Evolutionary conservation across 164 flowering plant genomes (phyloP), one percentile per base, ranked within the genome.

Genomic region (Echeveria elegans): DNA sequence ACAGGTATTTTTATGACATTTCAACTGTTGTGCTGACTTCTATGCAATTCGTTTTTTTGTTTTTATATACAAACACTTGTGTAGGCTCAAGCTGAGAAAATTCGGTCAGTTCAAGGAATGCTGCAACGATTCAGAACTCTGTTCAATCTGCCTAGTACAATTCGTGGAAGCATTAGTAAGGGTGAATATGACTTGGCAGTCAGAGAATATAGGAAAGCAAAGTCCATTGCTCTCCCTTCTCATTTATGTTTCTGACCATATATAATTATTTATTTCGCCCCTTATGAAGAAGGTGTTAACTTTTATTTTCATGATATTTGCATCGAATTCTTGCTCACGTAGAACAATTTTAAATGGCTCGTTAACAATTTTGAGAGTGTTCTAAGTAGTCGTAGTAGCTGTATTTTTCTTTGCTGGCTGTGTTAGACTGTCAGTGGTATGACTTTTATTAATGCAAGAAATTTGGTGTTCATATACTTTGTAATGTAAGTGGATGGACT

Each of bases 101-200:
- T 95, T 58, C 84, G 99, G 62, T 90, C 97, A 66, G 99, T 95
- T 62, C 99, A 95, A 87, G 99, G 99, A 78, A 95, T 90, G 97
- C 92, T 95, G 68, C 99, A 95, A 77, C 89, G 99, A 74, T 95
- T 95, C 74, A 83, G 97, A 69, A 95, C 97, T 15, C 76, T 95
- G 3, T 95, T 95, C 72, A 95, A 95, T 73, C 82, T 95, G 80
- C 99, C 99, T 11, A 92, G 99, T 81, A 78, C 88, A 31, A 95
- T 95, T 71, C 96, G 97, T 75, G 86, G 84, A 68, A 91, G 85
- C 79, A 95, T 95, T 68, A 85, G 92, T 67, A 95, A 95, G 86
- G 99, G 99, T 37, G 99, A 95, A 85, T 87, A 89, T 79, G 99
- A 95, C 80, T 73, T 95, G 79, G 99, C 97, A 38, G 99, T 90